Percentiles rank a stretch among this genome's conserved stretches.
phyloP scores from a whole-genome alignment of 2,329 filamentous ascomycete genomes.

The Cercospora sojina region DNA sequence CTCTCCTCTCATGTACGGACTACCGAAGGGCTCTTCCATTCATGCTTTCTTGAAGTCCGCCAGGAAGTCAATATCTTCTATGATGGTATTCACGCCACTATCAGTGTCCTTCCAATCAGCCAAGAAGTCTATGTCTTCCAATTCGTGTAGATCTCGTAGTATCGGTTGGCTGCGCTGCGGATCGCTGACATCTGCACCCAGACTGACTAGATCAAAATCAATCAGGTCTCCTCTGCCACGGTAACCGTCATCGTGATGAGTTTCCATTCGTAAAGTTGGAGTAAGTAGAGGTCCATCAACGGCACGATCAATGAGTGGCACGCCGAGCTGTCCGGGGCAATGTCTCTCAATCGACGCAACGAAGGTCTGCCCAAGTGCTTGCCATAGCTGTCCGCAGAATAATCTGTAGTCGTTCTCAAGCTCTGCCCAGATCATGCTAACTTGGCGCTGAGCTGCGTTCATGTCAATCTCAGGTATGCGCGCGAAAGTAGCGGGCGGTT shows the following conservation, averaged over 20 bases:
- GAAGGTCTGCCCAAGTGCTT: background rate
- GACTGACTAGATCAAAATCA: background rate
- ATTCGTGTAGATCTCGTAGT: background rate
- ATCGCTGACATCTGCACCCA: background rate
- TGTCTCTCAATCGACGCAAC: background rate
- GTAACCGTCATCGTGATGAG: background rate
- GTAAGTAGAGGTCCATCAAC: background rate
- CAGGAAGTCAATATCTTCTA: background rate
- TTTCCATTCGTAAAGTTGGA: background rate
- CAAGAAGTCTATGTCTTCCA: background rate
- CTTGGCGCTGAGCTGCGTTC: background rate
- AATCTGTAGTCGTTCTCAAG: background rate
- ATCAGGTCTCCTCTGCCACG: background rate
- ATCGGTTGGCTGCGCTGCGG: background rate
- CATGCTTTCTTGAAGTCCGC: background rate
- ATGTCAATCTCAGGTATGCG: background rate
- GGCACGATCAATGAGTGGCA: background rate
- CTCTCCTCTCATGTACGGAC: background rate
- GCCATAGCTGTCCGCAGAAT: background rate
- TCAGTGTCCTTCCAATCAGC: background rate
- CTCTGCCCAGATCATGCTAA: background rate
- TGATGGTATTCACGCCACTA: background rate
- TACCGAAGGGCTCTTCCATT: background rate
- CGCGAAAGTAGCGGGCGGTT: background rate
- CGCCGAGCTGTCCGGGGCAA: background rate